Evolutionary conservation across 352 stramenopile species (phyloP), one percentile per base, ranked within the genome.

Genomic region (Pythium phragmiticola): DNA sequence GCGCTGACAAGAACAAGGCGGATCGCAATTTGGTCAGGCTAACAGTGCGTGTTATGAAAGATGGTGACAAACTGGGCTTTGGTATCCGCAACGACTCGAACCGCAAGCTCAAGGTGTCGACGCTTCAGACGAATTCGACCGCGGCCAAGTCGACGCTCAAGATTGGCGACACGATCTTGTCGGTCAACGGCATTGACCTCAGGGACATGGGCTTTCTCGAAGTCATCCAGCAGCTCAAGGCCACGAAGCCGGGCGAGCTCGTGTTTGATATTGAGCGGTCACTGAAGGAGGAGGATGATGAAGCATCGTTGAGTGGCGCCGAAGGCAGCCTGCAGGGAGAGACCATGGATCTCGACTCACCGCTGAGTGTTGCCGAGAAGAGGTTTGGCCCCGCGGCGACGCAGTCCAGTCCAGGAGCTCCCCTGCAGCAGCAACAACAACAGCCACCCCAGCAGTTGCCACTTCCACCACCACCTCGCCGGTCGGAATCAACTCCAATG

Each of bases 101-200:
- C 21, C 79, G 76, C 26, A 65, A 80, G 17, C 63, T 89, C 8
- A 76, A 82, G 42, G 79, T 92, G 55, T 89, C 80, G 49, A 84
- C 79, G 19, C 30, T 87, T 7, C 80, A 86, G 39, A 75, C 66
- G 43, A 72, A 73, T 43, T 79, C 77, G 3, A 66, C 72, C 1
- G 71, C 74, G 13, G 45, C 72, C 13, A 77, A 77, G 30, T 80
- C 66, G 46, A 57, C 69, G 49, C 54, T 90, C 34, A 73, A 66
- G 6, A 74, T 89, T 34, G 85, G 83, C 16, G 85, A 94, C 63
- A 80, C 73, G 21, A 70, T 94, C 36, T 57, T 94, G 45, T 82
- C 81, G 0, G 80, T 92, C 26, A 92, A 94, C 33, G 82, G 75
- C 28, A 59, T 72, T 30, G 63, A 80, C 37, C 65, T 92, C 19